Percentiles rank a stretch among this genome's conserved stretches.
Evolutionary conservation across 2,329 filamentous ascomycete species (phyloP).

Genomic region (Aspergillus felis): DNA sequence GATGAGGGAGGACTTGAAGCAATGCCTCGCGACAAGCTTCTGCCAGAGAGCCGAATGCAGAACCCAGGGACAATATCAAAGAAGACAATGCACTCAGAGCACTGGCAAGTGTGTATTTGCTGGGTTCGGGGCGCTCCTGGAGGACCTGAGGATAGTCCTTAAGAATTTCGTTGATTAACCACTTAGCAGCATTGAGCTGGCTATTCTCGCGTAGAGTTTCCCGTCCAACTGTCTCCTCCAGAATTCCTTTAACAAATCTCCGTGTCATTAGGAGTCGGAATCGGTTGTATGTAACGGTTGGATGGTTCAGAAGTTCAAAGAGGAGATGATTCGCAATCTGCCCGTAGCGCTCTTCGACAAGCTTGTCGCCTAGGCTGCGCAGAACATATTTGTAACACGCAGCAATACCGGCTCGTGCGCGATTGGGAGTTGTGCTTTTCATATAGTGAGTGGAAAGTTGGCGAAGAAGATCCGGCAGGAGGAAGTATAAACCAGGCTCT

Average conservation of each 20-base stretch:
- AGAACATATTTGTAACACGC: constrained; percentile 83
- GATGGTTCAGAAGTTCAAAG: constrained; percentile 71
- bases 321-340: constrained; percentile 78
- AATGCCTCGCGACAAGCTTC: constrained; percentile 83
- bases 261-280: constrained; percentile 83
- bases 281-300: constrained; percentile 73
- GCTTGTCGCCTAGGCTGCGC: constrained; percentile 70
- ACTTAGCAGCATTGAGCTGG: constrained; percentile 75
- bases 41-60: constrained; percentile 72
- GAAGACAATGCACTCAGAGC: constrained; percentile 75
- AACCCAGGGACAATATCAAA: constrained; percentile 74
- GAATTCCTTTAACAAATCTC: constrained; percentile 75
- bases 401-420: constrained; percentile 74
- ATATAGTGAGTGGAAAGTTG: constrained; percentile 78
- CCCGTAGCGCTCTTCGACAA: constrained; percentile 78
- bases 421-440: constrained; percentile 72
- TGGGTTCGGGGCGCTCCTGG: constrained; percentile 81
- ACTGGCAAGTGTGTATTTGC: constrained; percentile 77
- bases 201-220: constrained; percentile 85
- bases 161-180: constrained; percentile 78
- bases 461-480: constrained; percentile 72
- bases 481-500: constrained; percentile 66
- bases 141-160: constrained; percentile 92
- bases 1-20: constrained; percentile 86
- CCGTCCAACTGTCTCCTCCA: constrained; percentile 78